These are phyloP conservation scores for Pythium coloratum DNA, from an alignment of 352 stramenopile genomes.

Conservation along the genomic window DNA sequence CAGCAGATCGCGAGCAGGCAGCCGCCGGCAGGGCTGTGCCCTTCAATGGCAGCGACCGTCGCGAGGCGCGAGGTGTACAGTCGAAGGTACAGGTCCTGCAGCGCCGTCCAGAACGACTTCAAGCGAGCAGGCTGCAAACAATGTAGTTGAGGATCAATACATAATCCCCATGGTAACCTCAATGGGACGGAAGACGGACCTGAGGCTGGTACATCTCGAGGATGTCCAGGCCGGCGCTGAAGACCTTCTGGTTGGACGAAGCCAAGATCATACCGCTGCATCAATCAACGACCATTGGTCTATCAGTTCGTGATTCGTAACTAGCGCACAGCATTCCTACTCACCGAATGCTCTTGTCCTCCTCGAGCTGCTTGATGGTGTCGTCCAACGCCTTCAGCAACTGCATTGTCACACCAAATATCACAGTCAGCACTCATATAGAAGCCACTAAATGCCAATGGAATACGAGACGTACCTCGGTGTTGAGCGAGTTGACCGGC, in stretches of 20 bases:
- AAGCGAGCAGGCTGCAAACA: slow-evolving; percentile 41
- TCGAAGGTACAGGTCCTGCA: slow-evolving; percentile 93
- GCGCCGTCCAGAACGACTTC: slow-evolving; percentile 87
- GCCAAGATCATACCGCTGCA: slow-evolving; percentile 73
- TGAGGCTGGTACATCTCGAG: slow-evolving; percentile 91
- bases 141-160: not conserved
- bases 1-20: slow-evolving; percentile 94
- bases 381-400: slow-evolving; percentile 68
- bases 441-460: not conserved
- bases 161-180: not conserved
- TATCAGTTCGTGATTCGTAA: not conserved
- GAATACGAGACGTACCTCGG: slow-evolving; percentile 31
- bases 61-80: slow-evolving; percentile 91
- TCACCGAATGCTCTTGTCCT: slow-evolving; percentile 75
- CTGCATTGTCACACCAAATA: slow-evolving; percentile 26
- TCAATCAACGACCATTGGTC: not conserved
- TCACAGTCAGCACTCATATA: not conserved
- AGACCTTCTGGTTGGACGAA: slow-evolving; percentile 81
- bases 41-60: slow-evolving; percentile 89
- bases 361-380: slow-evolving; percentile 68
- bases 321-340: not conserved
- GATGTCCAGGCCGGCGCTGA: slow-evolving; percentile 92
- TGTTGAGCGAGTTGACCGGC: slow-evolving; percentile 84
- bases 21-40: slow-evolving; percentile 91
- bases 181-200: slow-evolving; percentile 28